Conservation (phyloP, 176 grass and related monocot species). For the Hyparrhenia diplandra region DNA sequence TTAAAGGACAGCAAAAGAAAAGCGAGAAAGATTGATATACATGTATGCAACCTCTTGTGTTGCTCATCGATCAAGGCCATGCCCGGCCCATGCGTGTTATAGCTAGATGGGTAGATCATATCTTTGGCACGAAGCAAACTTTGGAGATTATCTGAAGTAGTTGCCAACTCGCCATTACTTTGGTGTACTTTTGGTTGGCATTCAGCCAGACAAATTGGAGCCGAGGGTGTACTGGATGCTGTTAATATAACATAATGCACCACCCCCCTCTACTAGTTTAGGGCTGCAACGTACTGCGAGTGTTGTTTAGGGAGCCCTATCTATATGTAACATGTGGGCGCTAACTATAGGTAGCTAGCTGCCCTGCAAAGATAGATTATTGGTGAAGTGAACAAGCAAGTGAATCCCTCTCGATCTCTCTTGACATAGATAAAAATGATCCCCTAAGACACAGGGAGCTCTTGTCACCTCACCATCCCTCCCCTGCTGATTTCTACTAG, state of each 20-base stretch:
- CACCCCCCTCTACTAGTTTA: neutral
- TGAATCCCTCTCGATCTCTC: conserved; percentile 3
- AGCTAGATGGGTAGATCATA: conserved; percentile 35
- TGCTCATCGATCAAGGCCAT: neutral
- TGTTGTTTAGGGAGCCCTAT: neutral
- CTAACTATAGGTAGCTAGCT: neutral
- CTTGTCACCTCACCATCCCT: conserved; percentile 12
- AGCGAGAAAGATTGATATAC: neutral
- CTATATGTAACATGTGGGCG: conserved; percentile 16
- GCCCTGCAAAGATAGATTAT: conserved; percentile 7
- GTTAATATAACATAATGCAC: conserved; percentile 23
- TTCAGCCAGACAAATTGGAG: conserved; percentile 46
- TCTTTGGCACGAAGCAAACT: conserved; percentile 49
- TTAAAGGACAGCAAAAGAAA: neutral
- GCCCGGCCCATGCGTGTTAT: conserved; percentile 21
- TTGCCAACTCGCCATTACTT: conserved; percentile 26
- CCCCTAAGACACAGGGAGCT: neutral
- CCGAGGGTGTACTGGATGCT: conserved; percentile 30
- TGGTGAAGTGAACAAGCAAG: conserved; percentile 16
- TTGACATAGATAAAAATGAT: conserved; percentile 7
- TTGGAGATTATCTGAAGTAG: conserved; percentile 5
- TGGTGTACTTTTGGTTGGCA: conserved; percentile 48
- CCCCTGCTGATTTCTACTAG: neutral
- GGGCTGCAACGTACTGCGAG: conserved; percentile 2
- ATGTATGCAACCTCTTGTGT: neutral